These are phyloP conservation scores for Backusella macrospora DNA, from an alignment of 192 early-diverging fungal genomes.

Conservation along the genomic window DNA sequence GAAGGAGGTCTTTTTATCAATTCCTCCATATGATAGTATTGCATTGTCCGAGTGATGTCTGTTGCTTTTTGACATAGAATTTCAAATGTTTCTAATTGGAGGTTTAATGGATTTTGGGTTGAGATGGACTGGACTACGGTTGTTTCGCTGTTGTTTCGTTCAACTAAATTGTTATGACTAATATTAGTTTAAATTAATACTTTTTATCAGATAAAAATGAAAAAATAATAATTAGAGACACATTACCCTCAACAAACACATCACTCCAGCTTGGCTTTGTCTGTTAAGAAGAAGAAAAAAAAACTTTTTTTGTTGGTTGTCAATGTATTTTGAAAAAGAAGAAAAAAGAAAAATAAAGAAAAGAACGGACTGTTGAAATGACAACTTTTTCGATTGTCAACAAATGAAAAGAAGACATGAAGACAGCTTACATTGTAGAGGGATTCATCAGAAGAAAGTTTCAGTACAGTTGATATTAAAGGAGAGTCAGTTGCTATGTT, in stretches of 20 bases:
- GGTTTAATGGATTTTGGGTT: background rate
- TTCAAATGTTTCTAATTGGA: slow-evolving; percentile 3
- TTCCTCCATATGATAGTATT: background rate
- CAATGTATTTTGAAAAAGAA: background rate
- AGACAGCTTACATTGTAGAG: background rate
- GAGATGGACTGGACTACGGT: background rate
- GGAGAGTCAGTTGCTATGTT: background rate
- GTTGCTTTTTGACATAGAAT: background rate
- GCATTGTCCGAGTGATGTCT: background rate
- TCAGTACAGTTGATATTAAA: background rate
- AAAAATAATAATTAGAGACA: too few species aligned
- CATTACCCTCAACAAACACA: background rate
- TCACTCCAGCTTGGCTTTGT: background rate
- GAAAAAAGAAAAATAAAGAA: background rate
- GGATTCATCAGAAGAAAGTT: background rate
- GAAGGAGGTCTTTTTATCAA: background rate
- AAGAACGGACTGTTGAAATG: background rate
- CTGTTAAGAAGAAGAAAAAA: background rate
- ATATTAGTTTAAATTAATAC: too few species aligned
- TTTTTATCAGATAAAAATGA: too few species aligned
- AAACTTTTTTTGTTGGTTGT: background rate
- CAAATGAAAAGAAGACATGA: background rate
- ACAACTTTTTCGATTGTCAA: too few species aligned
- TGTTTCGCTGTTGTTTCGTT: background rate
- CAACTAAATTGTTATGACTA: background rate